Evolutionary conservation across 768 basidiomycete species (phyloP), one percentile per base, ranked within the genome.

Genomic region (Naganishia friedmannii): DNA sequence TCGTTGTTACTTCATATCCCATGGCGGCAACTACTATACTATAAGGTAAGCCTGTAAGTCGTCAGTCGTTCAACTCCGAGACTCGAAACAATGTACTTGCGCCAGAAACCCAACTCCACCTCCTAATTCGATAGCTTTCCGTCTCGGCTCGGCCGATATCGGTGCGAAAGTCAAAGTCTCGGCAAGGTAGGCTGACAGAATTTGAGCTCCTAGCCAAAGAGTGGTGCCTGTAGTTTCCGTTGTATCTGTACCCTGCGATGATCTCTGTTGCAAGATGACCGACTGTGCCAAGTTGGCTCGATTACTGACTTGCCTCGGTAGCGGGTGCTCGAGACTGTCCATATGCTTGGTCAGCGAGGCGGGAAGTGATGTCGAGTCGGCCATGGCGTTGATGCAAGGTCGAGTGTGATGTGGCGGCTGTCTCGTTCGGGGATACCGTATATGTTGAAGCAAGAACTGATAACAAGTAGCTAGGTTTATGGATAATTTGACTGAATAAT

Each of bases 141-240:
- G 74, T 69, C 46, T 51, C 21, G 51, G 26, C 26, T 51, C 45
- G 51, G 23, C 51, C 31, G 26, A 19, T 6, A 34, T 23, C 29
- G 39, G 31, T 29, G 46, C 8, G 32, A 42, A 39, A 5, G 31
- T 23, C 28, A 74, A 65, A 17, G 69, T 70, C 56, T 83, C 79
- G 23, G 84, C 81, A 37, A 91, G 83, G 76, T 87, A 90, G 53
- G 84, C 75, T 21, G 89, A 84, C 46, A 93, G 85, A 77, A 89
- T 85, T 79, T 94, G 91, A 0, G 87, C 89, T 51, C 87, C 87
- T 65, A 92, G 87, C 92, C 92, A 93, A 63, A 93, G 86, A 1
- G 89, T 86, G 2, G 90, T 92, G 21, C 92, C 92, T 70, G 90
- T 92, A 29, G 88, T 86, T 19, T 80, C 75, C 4, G 78, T 78